Conservation (phyloP, 2,329 filamentous ascomycete genomes). For the Lecanicillium sp. region DNA sequence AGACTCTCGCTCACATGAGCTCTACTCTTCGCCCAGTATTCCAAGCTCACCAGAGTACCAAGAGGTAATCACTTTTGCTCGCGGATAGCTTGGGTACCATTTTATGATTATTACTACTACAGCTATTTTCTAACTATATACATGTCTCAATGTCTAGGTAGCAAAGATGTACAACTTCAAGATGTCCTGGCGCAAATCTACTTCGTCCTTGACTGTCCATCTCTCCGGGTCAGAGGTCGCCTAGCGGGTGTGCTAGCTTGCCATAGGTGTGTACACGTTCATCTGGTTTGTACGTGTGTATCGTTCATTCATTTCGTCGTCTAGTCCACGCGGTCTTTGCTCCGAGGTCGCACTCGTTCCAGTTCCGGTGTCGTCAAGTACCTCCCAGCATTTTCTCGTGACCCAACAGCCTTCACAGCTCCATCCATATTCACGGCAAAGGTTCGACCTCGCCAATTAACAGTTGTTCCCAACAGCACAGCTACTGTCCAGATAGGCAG, state of each 20-base stretch:
- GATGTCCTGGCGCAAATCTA: too few species aligned
- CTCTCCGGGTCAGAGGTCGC: too few species aligned
- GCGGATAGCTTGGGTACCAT: too few species aligned
- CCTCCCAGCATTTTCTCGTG: slow-evolving; percentile 9
- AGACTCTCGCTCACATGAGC: too few species aligned
- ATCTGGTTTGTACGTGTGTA: not conserved
- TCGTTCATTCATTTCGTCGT: not conserved
- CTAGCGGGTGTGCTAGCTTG: too few species aligned
- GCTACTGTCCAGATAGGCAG: slow-evolving; percentile 89
- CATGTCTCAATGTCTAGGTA: not conserved
- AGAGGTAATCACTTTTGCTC: too few species aligned
- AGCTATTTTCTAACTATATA: slow-evolving; percentile 1
- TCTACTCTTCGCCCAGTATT: too few species aligned
- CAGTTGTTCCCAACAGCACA: slow-evolving; percentile 78
- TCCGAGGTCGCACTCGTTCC: slow-evolving; percentile 18
- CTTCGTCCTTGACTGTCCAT: too few species aligned
- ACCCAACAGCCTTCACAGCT: slow-evolving; percentile 53
- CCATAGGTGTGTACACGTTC: not conserved
- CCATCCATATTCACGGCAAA: slow-evolving; percentile 83
- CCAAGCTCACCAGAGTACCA: too few species aligned
- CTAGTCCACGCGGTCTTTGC: slow-evolving; percentile 24
- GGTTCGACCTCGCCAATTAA: slow-evolving; percentile 77
- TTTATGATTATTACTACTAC: not conserved
- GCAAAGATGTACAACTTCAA: not conserved
- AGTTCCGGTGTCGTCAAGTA: slow-evolving; percentile 18